Conservation (phyloP, 164 flowering plant species). For the Annona squamosa region DNA sequence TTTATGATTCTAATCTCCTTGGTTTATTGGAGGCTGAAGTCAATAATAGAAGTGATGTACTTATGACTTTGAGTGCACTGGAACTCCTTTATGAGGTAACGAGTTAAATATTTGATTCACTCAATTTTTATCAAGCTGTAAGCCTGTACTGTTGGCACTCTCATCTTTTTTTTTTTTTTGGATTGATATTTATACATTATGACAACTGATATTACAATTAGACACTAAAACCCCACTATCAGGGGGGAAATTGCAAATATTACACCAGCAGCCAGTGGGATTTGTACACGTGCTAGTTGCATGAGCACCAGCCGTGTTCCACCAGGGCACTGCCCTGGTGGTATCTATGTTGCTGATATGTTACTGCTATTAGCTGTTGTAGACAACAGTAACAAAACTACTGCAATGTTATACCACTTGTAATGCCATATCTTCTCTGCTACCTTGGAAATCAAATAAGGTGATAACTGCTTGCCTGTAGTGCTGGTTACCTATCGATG, state of each 20-base stretch:
- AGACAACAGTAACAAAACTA: background rate
- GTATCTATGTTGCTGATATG: background rate
- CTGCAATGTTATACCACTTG: no score
- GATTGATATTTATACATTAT: no score
- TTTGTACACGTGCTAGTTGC: no score
- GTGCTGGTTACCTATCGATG: background rate
- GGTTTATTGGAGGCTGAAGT: slow-evolving; percentile 63
- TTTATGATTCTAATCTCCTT: slow-evolving; percentile 54
- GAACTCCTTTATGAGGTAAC: slow-evolving; percentile 83
- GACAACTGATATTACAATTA: no score
- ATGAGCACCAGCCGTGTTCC: no score
- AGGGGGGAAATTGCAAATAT: no score
- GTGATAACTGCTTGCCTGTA: no score
- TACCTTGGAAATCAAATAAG: background rate
- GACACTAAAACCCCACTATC: no score
- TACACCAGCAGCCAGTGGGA: no score
- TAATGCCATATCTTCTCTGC: background rate
- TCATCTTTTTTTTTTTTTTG: background rate
- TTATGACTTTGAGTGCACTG: slow-evolving; percentile 59
- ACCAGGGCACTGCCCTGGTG: no score
- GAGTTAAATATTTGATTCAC: background rate
- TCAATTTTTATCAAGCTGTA: background rate
- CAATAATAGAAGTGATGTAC: slow-evolving; percentile 45
- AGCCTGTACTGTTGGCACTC: background rate
- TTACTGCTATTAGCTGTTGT: background rate